phyloP scores from a whole-genome alignment of 2,329 filamentous ascomycete species.

The Geosmithia morbida region DNA sequence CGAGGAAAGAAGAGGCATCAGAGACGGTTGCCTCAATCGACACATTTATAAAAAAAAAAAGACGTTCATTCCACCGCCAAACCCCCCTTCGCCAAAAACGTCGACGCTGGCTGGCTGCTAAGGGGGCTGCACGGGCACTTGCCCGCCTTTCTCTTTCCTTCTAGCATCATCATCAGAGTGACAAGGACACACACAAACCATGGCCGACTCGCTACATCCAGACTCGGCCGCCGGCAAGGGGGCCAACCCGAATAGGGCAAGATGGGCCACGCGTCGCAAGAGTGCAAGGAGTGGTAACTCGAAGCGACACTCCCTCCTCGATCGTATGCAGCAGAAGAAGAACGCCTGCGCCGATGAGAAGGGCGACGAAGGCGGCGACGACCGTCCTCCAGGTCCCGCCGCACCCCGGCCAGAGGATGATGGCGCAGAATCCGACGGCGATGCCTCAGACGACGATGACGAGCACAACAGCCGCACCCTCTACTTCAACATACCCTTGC shows the following conservation, averaged over 20 bases:
- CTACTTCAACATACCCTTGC: slow-evolving; percentile 79
- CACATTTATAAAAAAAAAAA: not conserved
- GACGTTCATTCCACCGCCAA: not conserved
- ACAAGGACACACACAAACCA: slow-evolving; percentile 5
- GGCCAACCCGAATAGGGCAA: slow-evolving; percentile 51
- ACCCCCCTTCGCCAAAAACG: not conserved
- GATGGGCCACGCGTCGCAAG: slow-evolving; percentile 93
- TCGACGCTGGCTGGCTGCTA: slow-evolving; percentile 17
- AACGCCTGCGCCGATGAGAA: slow-evolving; percentile 47
- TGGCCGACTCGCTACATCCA: slow-evolving; percentile 14
- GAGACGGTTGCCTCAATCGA: not conserved
- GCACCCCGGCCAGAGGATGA: slow-evolving; percentile 11
- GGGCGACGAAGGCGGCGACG: slow-evolving; percentile 30
- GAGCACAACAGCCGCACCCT: slow-evolving; percentile 40
- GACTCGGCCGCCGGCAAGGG: slow-evolving; percentile 7
- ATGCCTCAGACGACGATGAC: slow-evolving; percentile 17
- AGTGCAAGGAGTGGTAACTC: slow-evolving; percentile 57
- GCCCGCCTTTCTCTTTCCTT: slow-evolving; percentile 12
- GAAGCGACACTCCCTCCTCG: slow-evolving; percentile 74
- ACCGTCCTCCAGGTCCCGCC: slow-evolving; percentile 8
- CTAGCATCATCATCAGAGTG: slow-evolving; percentile 5
- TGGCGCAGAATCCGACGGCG: slow-evolving; percentile 13
- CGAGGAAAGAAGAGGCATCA: too few species aligned
- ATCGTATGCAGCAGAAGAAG: slow-evolving; percentile 54
- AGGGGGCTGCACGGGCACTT: slow-evolving; percentile 21